Base-by-base conservation (phyloP, 768 basidiomycete species). In the Coprinopsis cinerea region DNA sequence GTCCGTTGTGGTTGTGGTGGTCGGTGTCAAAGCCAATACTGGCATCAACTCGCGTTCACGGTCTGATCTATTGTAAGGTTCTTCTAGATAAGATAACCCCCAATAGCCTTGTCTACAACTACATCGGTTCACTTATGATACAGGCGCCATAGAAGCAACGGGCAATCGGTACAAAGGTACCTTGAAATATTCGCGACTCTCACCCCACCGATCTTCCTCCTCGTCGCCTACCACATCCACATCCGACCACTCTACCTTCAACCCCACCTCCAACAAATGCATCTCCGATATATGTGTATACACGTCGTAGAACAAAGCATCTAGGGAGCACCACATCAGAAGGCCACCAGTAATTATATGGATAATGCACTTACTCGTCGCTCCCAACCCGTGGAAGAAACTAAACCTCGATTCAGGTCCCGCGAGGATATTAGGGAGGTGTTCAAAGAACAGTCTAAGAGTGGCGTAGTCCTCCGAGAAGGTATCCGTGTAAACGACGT, bases 351-450 rank as follows among this genome's bases (percentile, higher is more conserved):
- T 24, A 23, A 18, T 14, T 5, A 15, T 34, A 53, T 30, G 48
- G 27, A 40, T 30, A 43, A 34, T 28, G 13, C 22, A 69, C 85
- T 63, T 61, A 88, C 91, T 92, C 6, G 92, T 97, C 25, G 94
- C 95, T 14, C 91, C 96, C 7, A 99, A 77, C 11, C 96, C 96
- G 60, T 99, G 92, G 77, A 98, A 99, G 68, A 98, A 99, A 53
- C 92, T 86, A 62, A 94, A 89, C 14, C 81, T 74, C n/a, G 87
- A 85, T 13, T 82, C 72, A n/a, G 81, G 77, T 13, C 82, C 82
- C 18, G 75, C 74, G 14, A 97, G 72, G 3, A 99, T 73, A 57
- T 87, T 75, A 2, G 90, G 91, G 2, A 96, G 65, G 39, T 77
- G 70, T 48, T 82, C 80, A 64, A 99, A 97, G 68, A 98, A 95